Evolutionary conservation across 108 stramenopile genomes (phyloP).

Genomic region (Epithemia pelagica): DNA sequence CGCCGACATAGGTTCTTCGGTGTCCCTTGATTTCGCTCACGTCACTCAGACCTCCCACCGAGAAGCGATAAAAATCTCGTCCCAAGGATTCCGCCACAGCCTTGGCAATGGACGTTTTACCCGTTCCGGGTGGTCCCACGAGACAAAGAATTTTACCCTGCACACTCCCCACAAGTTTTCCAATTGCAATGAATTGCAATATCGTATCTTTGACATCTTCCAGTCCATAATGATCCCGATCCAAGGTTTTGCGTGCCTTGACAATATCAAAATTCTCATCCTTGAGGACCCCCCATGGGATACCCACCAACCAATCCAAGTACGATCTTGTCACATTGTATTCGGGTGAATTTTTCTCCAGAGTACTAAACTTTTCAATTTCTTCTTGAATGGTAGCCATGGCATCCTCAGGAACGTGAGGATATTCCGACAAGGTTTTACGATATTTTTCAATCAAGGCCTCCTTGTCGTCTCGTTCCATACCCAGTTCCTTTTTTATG

Average conservation of each 20-base stretch:
- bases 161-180: conserved; percentile 86
- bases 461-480: conserved; percentile 97
- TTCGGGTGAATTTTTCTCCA: conserved; percentile 95
- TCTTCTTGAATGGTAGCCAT: conserved; percentile 79
- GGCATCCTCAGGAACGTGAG: conserved; percentile 65
- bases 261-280: conserved; percentile 87
- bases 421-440: conserved; percentile 63
- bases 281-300: conserved; percentile 87
- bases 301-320: conserved; percentile 92
- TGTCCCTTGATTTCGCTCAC: conserved; percentile 98
- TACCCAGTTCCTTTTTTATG: conserved; percentile 99
- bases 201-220: conserved; percentile 96
- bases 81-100: conserved; percentile 88
- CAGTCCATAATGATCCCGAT: conserved; percentile 95
- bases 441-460: conserved; percentile 86
- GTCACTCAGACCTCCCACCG: conserved; percentile 91
- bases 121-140: conserved; percentile 94
- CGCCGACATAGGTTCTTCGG: conserved; percentile 96
- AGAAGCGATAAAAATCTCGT: conserved; percentile 93
- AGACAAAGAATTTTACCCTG: conserved; percentile 95
- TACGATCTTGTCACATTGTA: conserved; percentile 94
- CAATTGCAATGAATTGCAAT: conserved; percentile 96
- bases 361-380: conserved; percentile 80
- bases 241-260: conserved; percentile 61
- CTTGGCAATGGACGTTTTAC: conserved; percentile 81